These are phyloP conservation scores for Botrytis cinerea DNA, from an alignment of 2,329 filamentous ascomycete species.

Conservation along the genomic window DNA sequence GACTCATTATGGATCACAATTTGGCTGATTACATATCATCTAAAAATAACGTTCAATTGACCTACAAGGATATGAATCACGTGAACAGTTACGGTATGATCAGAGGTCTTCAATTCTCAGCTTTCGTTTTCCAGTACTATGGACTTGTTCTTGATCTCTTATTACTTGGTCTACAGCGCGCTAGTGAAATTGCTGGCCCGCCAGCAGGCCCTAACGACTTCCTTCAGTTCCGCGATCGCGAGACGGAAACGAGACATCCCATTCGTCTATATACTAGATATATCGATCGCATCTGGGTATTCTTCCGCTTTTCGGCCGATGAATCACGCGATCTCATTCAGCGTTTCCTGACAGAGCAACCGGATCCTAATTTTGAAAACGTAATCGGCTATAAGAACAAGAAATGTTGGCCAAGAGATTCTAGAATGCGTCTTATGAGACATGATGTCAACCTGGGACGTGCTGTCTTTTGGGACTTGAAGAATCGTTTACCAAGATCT, in stretches of 20 bases:
- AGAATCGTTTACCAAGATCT: conserved; percentile 91
- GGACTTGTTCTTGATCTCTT: conserved; percentile 92
- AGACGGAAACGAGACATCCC: conserved; percentile 89
- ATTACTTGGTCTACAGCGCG: conserved; percentile 87
- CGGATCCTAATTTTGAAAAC: conserved; percentile 98
- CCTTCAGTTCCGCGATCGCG: conserved; percentile 90
- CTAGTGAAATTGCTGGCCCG: conserved; percentile 96
- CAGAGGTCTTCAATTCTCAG: conserved; percentile 94
- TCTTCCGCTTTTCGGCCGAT: conserved; percentile 89
- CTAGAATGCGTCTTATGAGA: conserved; percentile 95
- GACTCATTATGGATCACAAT: conserved; percentile 99
- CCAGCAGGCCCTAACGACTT: conserved; percentile 96
- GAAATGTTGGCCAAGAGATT: conserved; percentile 98
- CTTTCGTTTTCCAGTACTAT: conserved; percentile 99
- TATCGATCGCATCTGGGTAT: conserved; percentile 98
- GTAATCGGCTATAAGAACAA: conserved; percentile 99
- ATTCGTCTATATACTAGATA: conserved; percentile 98
- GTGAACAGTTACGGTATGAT: conserved; percentile 99
- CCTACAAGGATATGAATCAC: conserved; percentile 99
- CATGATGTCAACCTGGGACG: conserved; percentile 97
- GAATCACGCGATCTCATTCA: conserved; percentile 96
- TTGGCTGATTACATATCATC: conserved; percentile 98
- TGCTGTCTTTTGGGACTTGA: conserved; percentile 98
- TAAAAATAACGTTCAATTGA: conserved; percentile 98
- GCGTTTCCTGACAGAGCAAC: conserved; percentile 95